Evolutionary conservation across 257 asterid genomes (phyloP), one percentile per base, ranked within the genome.

Genomic region (Lithospermum erythrorhizon): DNA sequence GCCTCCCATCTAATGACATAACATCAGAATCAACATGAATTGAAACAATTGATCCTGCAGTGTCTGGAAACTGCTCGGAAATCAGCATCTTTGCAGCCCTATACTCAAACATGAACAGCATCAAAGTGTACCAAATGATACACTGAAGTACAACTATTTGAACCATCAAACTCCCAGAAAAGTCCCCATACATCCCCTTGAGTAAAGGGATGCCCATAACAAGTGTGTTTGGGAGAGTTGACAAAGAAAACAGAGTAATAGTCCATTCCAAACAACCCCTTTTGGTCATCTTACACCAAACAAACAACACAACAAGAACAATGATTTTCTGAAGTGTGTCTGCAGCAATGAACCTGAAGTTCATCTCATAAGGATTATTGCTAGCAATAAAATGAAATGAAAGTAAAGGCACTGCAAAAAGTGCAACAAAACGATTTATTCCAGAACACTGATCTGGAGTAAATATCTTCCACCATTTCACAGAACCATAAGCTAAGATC

Each of bases 391-490:
- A 90, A 60, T 90, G 97, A 70, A 90, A 90, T 1, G 95, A 87
- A 21, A 90, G 87, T 0, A 90, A 81, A 4, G 97, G 97, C 58
- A 90, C 97, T 1, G 97, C 96, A 64, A 90, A 90, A 1, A 90
- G 82, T 1, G 97, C 96, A 0, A 90, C 96, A 61, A 90, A 90
- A 9, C 97, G 82, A 83, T 90, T 90, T 69, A 87, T 87, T 23
- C 96, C 97, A 5, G 97, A 87, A 64, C 97, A 90, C 53, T 90
- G 97, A 49, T 84, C 97, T 0, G 95, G 93, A 0, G 95, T 77
- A 80, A 89, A 89, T 70, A 89, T 89, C 49, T 87, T 87, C 97
- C 97, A 89, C 97, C 97, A 89, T 32, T 83, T 82, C 0, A 89
- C 97, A 0, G 97, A 87, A 17, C 95, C 97, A 69, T 89, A 89